Base-by-base conservation (phyloP, 2,329 filamentous ascomycete species). In the Aureobasidium sp. region DNA sequence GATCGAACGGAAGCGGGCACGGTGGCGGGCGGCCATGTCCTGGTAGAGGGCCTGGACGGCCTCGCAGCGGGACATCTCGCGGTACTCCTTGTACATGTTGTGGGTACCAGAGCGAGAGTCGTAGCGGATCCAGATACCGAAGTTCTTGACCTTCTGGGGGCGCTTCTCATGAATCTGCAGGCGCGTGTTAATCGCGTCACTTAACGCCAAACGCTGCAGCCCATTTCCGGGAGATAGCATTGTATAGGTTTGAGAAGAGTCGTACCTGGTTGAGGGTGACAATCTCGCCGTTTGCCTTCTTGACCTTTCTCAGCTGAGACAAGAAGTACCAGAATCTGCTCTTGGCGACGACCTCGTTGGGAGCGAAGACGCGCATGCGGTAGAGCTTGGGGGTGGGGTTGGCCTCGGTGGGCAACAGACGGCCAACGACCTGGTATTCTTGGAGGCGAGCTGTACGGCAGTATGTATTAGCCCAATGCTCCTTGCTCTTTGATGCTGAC, bases 11-110 rank as follows among this genome's bases (percentile, higher is more conserved):
- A 99, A 99, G 76, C 94, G 90, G 76, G 94, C 88, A 78, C 90
- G 91, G 87, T 99, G 94, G 79, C 94, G 91, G 80, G 95, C 93
- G 73, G 94, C 91, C 94, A 99, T 97, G 84, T 99, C 94, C 82
- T 94, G 90, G 89, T 99, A 99, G 78, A 99, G 87, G 72, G 93
- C 82, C 82, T 97, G 90, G 75, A 97, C 93, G 70, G 94, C 94
- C 72, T 94, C 93, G 76, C 88, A 90, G 81, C 94, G 87, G 78
- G 90, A 93, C 86, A 97, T 90, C 86, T 97, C 94, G 79, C 94
- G 90, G 89, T 97, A 97, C 88, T 99, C 94, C 88, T 97, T 97
- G 91, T 99, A 99, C 94, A 99, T 99, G 89, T 99, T 99, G 91
- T 99, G 94, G 75, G 94, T 99, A 75, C 94, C 94, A 74, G 94